Conservation (phyloP, 2,329 filamentous ascomycete species). For the Leptographium flavum region DNA sequence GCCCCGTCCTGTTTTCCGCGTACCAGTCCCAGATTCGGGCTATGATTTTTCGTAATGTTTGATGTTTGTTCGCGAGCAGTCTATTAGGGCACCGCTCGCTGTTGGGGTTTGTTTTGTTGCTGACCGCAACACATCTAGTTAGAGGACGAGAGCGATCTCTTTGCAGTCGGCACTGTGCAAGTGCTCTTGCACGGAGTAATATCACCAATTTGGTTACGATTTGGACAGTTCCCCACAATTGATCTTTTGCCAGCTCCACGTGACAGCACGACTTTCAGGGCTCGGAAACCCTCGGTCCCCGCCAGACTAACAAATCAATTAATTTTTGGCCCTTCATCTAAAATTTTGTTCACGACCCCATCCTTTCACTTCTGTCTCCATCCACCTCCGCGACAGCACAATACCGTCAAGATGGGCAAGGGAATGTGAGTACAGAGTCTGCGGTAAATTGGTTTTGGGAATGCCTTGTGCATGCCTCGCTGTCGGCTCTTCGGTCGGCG, state of each 20-base stretch:
- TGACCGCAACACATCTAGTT: not conserved
- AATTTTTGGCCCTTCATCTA: not conserved
- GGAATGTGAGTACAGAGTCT: slow-evolving; percentile 36
- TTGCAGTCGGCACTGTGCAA: not conserved
- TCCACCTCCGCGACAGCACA: slow-evolving; percentile 20
- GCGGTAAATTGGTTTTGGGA: too few relatives aligned
- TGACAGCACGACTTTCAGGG: slow-evolving; percentile 1
- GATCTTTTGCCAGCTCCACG: too few relatives aligned
- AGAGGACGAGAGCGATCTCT: slow-evolving; percentile 1
- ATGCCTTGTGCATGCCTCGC: not conserved
- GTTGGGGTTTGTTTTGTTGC: not conserved
- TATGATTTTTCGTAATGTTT: too few relatives aligned
- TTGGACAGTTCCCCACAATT: not conserved
- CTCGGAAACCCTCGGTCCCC: not conserved
- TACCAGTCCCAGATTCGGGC: too few relatives aligned
- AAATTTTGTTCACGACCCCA: slow-evolving; percentile 8
- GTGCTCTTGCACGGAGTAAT: not conserved
- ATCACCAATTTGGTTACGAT: not conserved
- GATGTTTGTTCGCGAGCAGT: too few relatives aligned
- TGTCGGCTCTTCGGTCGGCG: not conserved
- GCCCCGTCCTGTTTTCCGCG: too few relatives aligned
- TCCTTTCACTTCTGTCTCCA: slow-evolving; percentile 9
- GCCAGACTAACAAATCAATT: not conserved
- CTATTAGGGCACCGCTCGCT: too few relatives aligned
- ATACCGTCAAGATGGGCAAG: slow-evolving; percentile 29